These are phyloP conservation scores for Ophiobolus disseminans DNA, from an alignment of 2,329 filamentous ascomycete genomes.

Conservation along the genomic window DNA sequence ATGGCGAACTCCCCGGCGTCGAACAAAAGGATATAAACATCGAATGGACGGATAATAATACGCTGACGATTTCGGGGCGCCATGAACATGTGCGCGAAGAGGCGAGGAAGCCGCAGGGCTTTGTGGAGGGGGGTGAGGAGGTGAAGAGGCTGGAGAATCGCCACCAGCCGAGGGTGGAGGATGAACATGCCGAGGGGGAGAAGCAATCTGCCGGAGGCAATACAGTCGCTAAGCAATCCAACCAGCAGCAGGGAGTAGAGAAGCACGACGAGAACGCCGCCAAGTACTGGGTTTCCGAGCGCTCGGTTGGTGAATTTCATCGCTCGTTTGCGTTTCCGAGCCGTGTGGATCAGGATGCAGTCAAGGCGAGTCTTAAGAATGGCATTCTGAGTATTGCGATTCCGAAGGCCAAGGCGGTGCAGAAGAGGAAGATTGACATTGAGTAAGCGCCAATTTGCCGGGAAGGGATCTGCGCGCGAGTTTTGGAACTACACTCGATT, in stretches of 20 bases:
- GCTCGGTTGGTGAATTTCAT: constrained; percentile 65
- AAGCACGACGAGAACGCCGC: constrained; percentile 57
- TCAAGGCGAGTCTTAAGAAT: constrained; percentile 67
- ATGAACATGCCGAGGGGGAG: constrained; percentile 56
- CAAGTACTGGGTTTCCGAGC: constrained; percentile 74
- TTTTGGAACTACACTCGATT: no score
- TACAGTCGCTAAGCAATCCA: constrained; percentile 37
- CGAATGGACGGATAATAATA: constrained; percentile 80
- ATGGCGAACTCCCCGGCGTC: constrained; percentile 80
- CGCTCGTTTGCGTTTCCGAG: constrained; percentile 66
- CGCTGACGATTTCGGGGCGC: constrained; percentile 72
- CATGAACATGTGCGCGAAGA: constrained; percentile 69
- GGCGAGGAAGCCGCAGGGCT: constrained; percentile 58
- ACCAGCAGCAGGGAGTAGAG: constrained; percentile 49
- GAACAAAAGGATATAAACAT: constrained; percentile 76
- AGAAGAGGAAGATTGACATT: constrained; percentile 62
- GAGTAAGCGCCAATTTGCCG: constrained; percentile 50
- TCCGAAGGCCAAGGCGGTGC: constrained; percentile 61
- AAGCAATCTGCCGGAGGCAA: constrained; percentile 5
- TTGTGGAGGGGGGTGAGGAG: constrained; percentile 52
- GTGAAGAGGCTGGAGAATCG: constrained; percentile 32
- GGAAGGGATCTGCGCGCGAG: no score
- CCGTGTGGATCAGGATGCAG: constrained; percentile 65
- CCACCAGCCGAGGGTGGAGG: constrained; percentile 68
- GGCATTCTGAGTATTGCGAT: constrained; percentile 65